Conservation (phyloP, 1,284 basidiomycete genomes). For the Moesziomyces sp. region DNA sequence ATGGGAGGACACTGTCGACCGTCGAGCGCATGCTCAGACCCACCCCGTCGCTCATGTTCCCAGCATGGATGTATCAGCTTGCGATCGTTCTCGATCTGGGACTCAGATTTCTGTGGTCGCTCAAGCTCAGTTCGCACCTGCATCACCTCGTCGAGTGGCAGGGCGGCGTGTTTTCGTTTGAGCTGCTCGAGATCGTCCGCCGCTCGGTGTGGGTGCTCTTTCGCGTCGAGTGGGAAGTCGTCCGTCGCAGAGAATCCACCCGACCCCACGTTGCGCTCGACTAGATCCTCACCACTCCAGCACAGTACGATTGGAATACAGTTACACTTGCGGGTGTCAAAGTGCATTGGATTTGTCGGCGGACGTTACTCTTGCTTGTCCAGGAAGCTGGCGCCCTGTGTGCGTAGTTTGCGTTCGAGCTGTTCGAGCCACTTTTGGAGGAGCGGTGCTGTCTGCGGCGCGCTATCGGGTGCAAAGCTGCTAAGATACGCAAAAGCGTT, state of each 20-base stretch:
- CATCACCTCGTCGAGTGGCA: conserved; percentile 85
- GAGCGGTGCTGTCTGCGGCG: conserved; percentile 63
- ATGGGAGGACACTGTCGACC: conserved; percentile 15
- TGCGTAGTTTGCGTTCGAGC: conserved; percentile 61
- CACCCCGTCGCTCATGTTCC: conserved; percentile 21
- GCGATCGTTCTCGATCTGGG: conserved; percentile 85
- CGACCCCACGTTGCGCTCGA: conserved; percentile 22
- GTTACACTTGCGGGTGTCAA: too few species aligned
- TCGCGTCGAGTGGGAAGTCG: conserved; percentile 76
- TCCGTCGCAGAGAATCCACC: conserved; percentile 18
- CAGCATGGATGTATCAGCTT: conserved; percentile 80
- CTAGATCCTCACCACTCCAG: background rate
- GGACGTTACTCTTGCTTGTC: conserved; percentile 41
- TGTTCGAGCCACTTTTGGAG: conserved; percentile 66
- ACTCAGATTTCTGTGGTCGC: conserved; percentile 92
- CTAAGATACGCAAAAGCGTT: conserved; percentile 63
- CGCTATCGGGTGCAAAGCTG: conserved; percentile 64
- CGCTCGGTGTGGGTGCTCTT: conserved; percentile 98
- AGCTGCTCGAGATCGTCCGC: conserved; percentile 86
- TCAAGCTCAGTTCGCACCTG: conserved; percentile 88
- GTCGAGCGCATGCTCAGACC: conserved; percentile 35
- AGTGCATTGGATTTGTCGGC: too few species aligned
- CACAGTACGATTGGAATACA: too few species aligned
- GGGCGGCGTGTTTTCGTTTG: conserved; percentile 85
- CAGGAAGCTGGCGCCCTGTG: conserved; percentile 57